Conservation (phyloP, 176 grass and related monocot species). For the Pontederia paniculata region DNA sequence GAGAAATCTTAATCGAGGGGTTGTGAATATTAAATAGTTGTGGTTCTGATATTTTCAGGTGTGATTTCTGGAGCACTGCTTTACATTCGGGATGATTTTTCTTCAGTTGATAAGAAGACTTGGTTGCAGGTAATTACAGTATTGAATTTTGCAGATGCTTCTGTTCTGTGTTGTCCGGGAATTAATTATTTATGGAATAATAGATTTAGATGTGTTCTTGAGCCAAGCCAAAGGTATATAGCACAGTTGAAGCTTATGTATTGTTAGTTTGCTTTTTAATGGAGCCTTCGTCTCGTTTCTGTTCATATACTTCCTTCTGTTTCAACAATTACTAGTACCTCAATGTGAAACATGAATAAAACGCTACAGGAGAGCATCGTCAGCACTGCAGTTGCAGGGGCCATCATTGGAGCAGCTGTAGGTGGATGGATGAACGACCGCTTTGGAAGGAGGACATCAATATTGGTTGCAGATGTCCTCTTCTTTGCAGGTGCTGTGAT, state of each 20-base stretch:
- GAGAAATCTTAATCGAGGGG: background rate
- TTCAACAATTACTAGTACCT: background rate
- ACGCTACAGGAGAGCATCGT: constrained; percentile 54
- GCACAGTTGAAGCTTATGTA: too few relatives aligned
- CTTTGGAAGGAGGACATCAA: constrained; percentile 48
- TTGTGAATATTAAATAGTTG: background rate
- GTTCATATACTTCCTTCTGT: background rate
- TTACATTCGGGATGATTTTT: constrained; percentile 84
- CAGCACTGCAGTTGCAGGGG: constrained; percentile 80
- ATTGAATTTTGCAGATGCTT: background rate
- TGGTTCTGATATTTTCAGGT: constrained; percentile 23
- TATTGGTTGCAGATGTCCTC: constrained; percentile 50
- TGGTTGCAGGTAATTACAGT: constrained; percentile 47
- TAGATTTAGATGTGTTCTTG: too few relatives aligned
- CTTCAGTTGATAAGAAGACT: constrained; percentile 58
- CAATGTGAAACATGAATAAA: background rate
- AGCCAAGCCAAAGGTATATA: too few relatives aligned
- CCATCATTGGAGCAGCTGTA: constrained; percentile 66
- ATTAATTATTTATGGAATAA: background rate
- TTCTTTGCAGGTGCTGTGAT: constrained; percentile 66
- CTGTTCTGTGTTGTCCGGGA: background rate
- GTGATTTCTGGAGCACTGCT: constrained; percentile 82
- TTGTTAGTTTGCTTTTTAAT: background rate
- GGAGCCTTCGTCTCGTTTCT: background rate
- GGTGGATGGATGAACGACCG: constrained; percentile 73